phyloP scores from a whole-genome alignment of 179 eudicot genomes.

The Heliamphora pulchella region DNA sequence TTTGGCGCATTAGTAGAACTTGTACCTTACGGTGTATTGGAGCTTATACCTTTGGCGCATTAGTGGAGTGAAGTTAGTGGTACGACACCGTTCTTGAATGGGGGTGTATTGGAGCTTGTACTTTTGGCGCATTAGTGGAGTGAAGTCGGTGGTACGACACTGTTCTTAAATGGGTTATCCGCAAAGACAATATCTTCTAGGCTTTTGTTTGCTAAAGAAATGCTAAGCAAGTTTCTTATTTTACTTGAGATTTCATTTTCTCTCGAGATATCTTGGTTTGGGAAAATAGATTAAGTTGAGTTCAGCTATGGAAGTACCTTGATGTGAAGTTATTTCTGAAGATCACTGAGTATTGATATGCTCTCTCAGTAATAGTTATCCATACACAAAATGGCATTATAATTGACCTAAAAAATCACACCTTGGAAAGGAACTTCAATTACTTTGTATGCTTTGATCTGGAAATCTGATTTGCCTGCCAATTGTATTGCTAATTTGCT shows the following conservation, averaged over 20 bases:
- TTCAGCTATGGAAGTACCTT: neutral
- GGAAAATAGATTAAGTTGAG: neutral
- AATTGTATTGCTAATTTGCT: no score
- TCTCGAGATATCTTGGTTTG: neutral
- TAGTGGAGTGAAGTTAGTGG: no score
- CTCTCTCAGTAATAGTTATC: neutral
- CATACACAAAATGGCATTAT: neutral
- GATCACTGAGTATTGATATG: no score
- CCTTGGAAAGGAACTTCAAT: neutral
- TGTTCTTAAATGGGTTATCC: no score
- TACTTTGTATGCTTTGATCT: neutral
- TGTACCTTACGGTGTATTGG: no score
- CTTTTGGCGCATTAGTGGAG: no score
- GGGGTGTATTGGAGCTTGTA: no score
- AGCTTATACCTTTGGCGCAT: no score
- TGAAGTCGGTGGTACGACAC: no score
- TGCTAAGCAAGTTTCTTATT: neutral
- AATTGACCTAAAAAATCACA: neutral
- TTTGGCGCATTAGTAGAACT: no score
- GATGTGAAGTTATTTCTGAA: neutral
- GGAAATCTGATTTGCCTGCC: neutral
- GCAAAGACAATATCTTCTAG: neutral
- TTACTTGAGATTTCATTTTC: neutral
- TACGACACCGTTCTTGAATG: no score
- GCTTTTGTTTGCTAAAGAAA: neutral